Evolutionary conservation across 2,329 filamentous ascomycete species (phyloP), one percentile per base, ranked within the genome.

Genomic region (Penicillium frequentans): DNA sequence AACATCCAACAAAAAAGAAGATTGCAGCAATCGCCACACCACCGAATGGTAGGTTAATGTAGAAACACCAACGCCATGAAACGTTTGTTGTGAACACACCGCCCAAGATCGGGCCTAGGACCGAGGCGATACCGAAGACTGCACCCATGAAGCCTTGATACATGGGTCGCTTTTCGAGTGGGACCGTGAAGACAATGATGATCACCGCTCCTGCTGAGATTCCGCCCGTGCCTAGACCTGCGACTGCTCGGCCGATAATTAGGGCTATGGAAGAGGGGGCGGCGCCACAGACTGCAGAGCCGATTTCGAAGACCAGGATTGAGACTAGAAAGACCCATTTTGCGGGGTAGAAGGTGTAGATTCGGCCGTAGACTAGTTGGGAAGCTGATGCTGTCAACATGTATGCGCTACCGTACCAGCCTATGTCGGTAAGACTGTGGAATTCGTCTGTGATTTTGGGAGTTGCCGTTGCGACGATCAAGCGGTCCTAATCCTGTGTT

Each of bases 31-130:
- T 55, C 2, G 54, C 64, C 27, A 63, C 60, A 8, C 56, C 62
- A 0, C 64, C 64, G 8, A 68, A 56, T 1, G 68, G 68, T 2
- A 73, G 56, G 23, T 70, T 71, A 57, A 70, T 64, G 31, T 68
- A 73, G 64, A 75, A 74, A 42, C 63, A 81, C 78, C 79, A 80
- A 3, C 79, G 63, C 78, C 79, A 80, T 19, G 76, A 73, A 2
- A 79, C 64, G 35, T 76, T 66, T 52, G 77, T 72, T n/a, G 79
- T 77, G 61, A 80, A 79, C 35, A 73, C 75, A 24, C 78, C 77
- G 37, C 77, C 78, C 62, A 80, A 55, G 6, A 78, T 52, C 8
- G 71, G 72, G 5, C 70, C 71, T 14, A 64, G 61, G n/a, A 73
- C 63, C 5, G 68, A 70, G 2, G 69, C 66, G 60, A 75, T 67